Evolutionary conservation across 805 yeast genomes (phyloP), one percentile per base, ranked within the genome.

Genomic region (Lipomyces kockii): DNA sequence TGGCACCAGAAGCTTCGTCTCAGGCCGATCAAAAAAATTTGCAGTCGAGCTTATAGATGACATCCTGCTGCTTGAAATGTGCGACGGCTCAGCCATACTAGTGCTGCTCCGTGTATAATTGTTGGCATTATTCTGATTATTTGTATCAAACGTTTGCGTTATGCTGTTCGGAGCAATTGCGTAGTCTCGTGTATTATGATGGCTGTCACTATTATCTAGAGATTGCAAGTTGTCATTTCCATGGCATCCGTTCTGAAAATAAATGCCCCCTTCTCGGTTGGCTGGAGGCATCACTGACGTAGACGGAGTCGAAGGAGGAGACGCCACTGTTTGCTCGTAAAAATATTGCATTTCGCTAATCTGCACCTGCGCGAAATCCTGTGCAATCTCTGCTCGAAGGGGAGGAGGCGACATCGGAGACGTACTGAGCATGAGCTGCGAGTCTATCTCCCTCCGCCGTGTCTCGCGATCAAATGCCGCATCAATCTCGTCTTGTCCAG

Each of bases 1-100:
- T 3, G 99, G 99, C 0, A 93, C 96, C 20, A 61, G 63, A 6
- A 72, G 52, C 39, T 67, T 72, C 35, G 35, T 58, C 34, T 68
- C 72, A 2, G 72, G 72, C 3, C 72, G 58, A 34, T 67, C 72
- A 52, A 69, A 69, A 27, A 69, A 69, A 54, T 66, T 69, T 1
- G 64, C 64, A 8, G 66, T 66, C 3, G 72, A 69, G 49, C 62
- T 63, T 59, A 67, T 66, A 34, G 65, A 62, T 1, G 69, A 68
- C 69, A 68, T 65, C n/a, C 69, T 51, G 60, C 71, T 67, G 57
- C 70, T 63, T 9, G 72, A 49, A 20, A 67, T 60, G 35, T 25
- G 58, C n/a, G 61, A 65, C 20, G n/a, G 52, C 25, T 67, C 70
- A 2, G 63, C 59, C 27, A 55, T 53, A 51, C 70, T 67, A 55